Evolutionary conservation across 2,329 filamentous ascomycete species (phyloP).

Genomic region (Aspergillus tanneri): DNA sequence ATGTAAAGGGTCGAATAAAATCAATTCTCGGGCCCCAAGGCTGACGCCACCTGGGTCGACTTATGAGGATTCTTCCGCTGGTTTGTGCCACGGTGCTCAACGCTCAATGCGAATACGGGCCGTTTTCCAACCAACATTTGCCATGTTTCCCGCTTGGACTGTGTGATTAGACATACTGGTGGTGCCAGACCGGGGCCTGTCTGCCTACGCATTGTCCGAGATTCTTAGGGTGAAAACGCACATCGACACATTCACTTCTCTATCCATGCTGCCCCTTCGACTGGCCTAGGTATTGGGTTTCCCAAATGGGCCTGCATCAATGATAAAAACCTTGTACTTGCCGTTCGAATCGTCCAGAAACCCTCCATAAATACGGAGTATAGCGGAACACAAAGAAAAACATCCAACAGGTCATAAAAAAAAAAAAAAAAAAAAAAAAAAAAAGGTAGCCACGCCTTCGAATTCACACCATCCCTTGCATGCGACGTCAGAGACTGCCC

Average conservation of each 20-base stretch:
- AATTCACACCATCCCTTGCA: conserved; percentile 24
- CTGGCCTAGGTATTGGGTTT: not conserved
- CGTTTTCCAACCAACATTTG: not conserved
- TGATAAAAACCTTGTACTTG: not conserved
- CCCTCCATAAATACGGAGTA: too few species aligned
- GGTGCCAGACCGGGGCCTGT: too few species aligned
- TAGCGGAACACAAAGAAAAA: too few species aligned
- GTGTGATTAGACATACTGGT: not conserved
- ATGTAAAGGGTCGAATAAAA: conserved; percentile 8
- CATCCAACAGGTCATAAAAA: too few species aligned
- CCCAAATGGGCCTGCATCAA: not conserved
- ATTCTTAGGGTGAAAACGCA: not conserved
- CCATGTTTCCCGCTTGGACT: not conserved
- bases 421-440: too few species aligned
- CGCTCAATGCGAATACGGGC: conserved; percentile 15
- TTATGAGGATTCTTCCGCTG: not conserved
- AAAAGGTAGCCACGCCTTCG: too few species aligned
- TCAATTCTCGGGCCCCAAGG: not conserved
- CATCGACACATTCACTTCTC: not conserved
- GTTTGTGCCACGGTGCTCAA: conserved; percentile 17
- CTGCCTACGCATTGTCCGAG: not conserved
- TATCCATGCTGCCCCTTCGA: not conserved
- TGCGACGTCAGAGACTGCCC: conserved; percentile 14
- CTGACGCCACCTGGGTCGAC: conserved; percentile 3
- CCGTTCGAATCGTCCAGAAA: not conserved